A percentile compares a stretch with the other conserved stretches of the same genome.
phyloP scores from a whole-genome alignment of 805 yeast genomes.

The Lachancea mirantina region DNA sequence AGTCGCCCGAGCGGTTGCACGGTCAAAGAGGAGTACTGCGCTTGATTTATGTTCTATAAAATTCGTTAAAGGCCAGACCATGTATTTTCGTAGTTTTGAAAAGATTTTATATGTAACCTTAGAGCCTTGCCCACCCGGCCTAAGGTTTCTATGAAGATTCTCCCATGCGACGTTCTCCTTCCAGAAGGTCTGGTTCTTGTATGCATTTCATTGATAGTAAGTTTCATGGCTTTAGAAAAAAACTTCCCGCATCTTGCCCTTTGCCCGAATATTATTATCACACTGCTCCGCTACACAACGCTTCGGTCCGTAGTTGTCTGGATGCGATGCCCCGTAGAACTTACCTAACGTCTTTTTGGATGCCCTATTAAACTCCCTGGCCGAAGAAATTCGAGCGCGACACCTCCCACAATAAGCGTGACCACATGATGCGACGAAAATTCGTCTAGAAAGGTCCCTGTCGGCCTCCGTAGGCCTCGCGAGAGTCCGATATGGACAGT shows the following conservation, averaged over 20 bases:
- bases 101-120: too few relatives aligned
- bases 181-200: too few relatives aligned
- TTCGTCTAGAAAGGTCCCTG: constrained; percentile 52
- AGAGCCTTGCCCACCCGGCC: too few relatives aligned
- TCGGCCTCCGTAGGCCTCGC: constrained; percentile 47
- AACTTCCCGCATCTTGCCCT: constrained; percentile 49
- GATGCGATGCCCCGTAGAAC: constrained; percentile 33
- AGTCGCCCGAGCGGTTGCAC: too few relatives aligned
- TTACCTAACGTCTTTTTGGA: constrained; percentile 21
- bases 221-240: constrained; percentile 34
- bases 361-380: constrained; percentile 19
- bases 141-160: too few relatives aligned
- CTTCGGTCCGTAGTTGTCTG: constrained; percentile 46
- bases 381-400: constrained; percentile 53
- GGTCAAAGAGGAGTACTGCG: too few relatives aligned
- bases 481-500: constrained; percentile 62
- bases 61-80: too few relatives aligned
- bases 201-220: too few relatives aligned
- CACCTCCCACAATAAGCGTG: constrained; percentile 86
- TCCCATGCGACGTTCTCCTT: too few relatives aligned
- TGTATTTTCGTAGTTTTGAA: too few relatives aligned
- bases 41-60: too few relatives aligned
- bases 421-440: constrained; percentile 67
- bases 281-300: constrained; percentile 53
- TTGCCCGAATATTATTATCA: constrained; percentile 35